phyloP scores from a whole-genome alignment of 805 yeast species.

The Yarrowia divulgata region DNA sequence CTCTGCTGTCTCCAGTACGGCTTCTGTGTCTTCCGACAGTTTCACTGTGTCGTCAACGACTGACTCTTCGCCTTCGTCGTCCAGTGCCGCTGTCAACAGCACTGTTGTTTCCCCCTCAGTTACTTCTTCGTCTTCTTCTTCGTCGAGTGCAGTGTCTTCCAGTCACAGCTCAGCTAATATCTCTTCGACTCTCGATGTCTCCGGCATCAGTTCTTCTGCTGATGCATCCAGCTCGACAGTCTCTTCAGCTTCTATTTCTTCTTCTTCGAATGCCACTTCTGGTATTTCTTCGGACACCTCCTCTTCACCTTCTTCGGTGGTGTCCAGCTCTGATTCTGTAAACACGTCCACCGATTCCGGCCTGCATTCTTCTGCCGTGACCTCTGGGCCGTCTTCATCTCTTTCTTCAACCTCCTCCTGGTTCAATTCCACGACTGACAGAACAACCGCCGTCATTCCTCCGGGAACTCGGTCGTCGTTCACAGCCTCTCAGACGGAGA shows the following conservation, averaged over 20 bases:
- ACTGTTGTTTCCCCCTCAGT: background rate
- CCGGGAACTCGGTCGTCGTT: conserved; percentile 13
- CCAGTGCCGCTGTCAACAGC: background rate
- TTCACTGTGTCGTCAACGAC: background rate
- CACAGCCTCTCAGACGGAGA: background rate
- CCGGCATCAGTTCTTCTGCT: background rate
- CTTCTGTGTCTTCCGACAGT: background rate
- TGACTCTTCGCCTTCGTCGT: background rate
- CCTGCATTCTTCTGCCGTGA: conserved; percentile 34
- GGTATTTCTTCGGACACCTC: conserved; percentile 1
- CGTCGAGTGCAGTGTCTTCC: conserved; percentile 7
- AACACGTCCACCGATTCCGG: conserved; percentile 3
- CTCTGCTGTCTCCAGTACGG: background rate
- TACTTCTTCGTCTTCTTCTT: background rate
- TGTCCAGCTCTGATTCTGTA: background rate
- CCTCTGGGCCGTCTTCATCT: conserved; percentile 7
- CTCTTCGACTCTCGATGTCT: background rate
- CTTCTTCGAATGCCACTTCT: background rate
- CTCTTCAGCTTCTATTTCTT: conserved; percentile 8
- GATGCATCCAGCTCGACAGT: background rate
- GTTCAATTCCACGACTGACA: conserved; percentile 12
- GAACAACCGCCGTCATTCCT: conserved; percentile 30
- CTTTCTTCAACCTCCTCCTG: background rate
- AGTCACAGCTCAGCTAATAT: conserved; percentile 10
- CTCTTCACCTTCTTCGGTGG: background rate